A percentile compares a stretch with the other conserved stretches of the same genome.
These are phyloP conservation scores for Penicillium italicum DNA, from an alignment of 2,329 filamentous ascomycete species.

Conservation along the genomic window DNA sequence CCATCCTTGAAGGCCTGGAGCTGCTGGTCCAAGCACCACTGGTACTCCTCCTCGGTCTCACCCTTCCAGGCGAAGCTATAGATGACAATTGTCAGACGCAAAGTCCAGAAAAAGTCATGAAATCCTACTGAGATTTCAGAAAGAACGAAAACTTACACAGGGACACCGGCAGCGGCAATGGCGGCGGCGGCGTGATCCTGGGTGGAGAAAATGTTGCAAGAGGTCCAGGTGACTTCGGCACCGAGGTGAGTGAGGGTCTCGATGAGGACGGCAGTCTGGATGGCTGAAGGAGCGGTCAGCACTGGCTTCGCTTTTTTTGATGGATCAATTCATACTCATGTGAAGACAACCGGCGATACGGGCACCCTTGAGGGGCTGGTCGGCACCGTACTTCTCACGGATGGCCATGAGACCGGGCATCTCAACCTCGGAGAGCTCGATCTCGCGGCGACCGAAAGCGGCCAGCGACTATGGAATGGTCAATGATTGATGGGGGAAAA, in stretches of 20 bases:
- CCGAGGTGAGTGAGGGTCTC: slow-evolving; percentile 93
- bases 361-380: slow-evolving; percentile 91
- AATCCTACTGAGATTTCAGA: too few species aligned
- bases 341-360: slow-evolving; percentile 97
- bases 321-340: slow-evolving; percentile 65
- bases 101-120: neutral
- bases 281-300: slow-evolving; percentile 53
- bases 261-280: slow-evolving; percentile 98
- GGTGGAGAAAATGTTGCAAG: slow-evolving; percentile 99
- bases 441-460: slow-evolving; percentile 98
- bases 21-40: slow-evolving; percentile 99
- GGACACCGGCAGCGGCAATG: slow-evolving; percentile 88
- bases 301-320: neutral
- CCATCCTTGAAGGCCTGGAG: slow-evolving; percentile 92
- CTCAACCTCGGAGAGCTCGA: slow-evolving; percentile 92
- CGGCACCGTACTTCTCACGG: slow-evolving; percentile 80
- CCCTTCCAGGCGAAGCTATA: slow-evolving; percentile 68
- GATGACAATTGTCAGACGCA: slow-evolving; percentile 1
- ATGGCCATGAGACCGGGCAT: slow-evolving; percentile 99
- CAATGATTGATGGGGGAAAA: slow-evolving; percentile 4
- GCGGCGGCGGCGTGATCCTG: slow-evolving; percentile 98
- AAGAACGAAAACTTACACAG: slow-evolving; percentile 58
- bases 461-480: slow-evolving; percentile 63
- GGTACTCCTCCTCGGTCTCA: slow-evolving; percentile 99
- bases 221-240: slow-evolving; percentile 98